These are phyloP conservation scores for Bruguiera sexangula DNA, from an alignment of 345 rosid genomes.

Conservation along the genomic window DNA sequence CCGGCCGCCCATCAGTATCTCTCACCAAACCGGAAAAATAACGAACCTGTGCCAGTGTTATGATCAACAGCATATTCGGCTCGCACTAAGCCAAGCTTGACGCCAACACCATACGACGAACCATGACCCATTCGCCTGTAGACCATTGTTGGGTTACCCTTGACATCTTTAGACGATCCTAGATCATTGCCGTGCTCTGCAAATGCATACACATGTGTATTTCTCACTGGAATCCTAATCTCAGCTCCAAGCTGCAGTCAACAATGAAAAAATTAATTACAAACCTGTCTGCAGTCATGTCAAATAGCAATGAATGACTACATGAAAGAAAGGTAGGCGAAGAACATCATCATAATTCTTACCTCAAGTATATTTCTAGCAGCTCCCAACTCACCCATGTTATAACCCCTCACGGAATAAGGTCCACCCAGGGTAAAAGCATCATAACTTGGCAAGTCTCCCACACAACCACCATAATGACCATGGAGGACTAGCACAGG, in stretches of 20 bases:
- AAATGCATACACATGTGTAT: slow-evolving; percentile 78
- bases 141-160: slow-evolving; percentile 95
- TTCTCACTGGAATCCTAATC: slow-evolving; percentile 79
- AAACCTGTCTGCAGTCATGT: background rate
- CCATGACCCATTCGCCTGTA: slow-evolving; percentile 91
- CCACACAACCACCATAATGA: slow-evolving; percentile 98
- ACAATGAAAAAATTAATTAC: slow-evolving; percentile 9
- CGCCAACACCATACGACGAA: slow-evolving; percentile 86
- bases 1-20: slow-evolving; percentile 47
- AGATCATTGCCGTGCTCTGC: slow-evolving; percentile 95
- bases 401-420: slow-evolving; percentile 96
- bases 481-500: slow-evolving; percentile 92
- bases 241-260: slow-evolving; percentile 84
- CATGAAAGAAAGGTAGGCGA: too few species aligned
- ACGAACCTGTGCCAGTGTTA: slow-evolving; percentile 76
- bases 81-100: slow-evolving; percentile 80
- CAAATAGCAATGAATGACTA: too few species aligned
- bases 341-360: slow-evolving; percentile 7
- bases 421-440: slow-evolving; percentile 99
- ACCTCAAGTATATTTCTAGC: slow-evolving; percentile 56
- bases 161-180: slow-evolving; percentile 92
- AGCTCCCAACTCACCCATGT: slow-evolving; percentile 95
- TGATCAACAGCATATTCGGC: slow-evolving; percentile 98
- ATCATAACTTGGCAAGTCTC: slow-evolving; percentile 97
- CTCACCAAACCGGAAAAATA: slow-evolving; percentile 96